Base-by-base conservation (phyloP, 2,329 filamentous ascomycete species). In the Fonsecaea multimorphosa region DNA sequence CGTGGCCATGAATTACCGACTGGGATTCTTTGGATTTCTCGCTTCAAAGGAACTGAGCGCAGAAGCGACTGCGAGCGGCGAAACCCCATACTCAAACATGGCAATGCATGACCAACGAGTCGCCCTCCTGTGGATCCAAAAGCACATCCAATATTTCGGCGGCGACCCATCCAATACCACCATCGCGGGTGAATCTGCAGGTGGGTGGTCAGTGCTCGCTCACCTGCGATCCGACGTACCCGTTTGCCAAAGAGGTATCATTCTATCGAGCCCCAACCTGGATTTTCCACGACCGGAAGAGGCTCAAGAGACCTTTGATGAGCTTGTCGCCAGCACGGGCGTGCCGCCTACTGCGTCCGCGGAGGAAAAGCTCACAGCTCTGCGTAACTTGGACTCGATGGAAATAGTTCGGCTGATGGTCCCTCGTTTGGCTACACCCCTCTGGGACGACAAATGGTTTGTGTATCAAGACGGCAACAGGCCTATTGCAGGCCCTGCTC, bases 11-110 rank as follows among this genome's bases (percentile, higher is more conserved):
- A 73, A 73, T 49, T 74, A 76, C 63, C 73, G 77, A 54, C 68
- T 78, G 1, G 71, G 70, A 9, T 76, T 72, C 16, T 77, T 74
- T 34, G 77, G 77, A 19, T 80, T 76, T 64, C 69, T 78, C 49
- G 82, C 82, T 2, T 85, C 83, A 0, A 72, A 78, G 53, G 83
- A 83, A 58, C 73, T 85, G 16, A 76, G 78, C 2, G 75, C 79
- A 19, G 80, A 79, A 7, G 82, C 80, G 0, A 79, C 77, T 53
- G 77, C 76, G 22, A 73, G 77, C 1, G 64, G 64, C 27, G 40
- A 66, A 34, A 66, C 32, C 11, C 64, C 64, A 4, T 66, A 49
- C 31, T 24, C 58, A 1, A 84, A 84, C 67, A 80, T 80, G 66
- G 81, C 79, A 0, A 72, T 84, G 3, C 69, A 77, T 36, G 82